These are phyloP conservation scores for Tricholoma matsutake DNA, from an alignment of 768 basidiomycete species.

Conservation along the genomic window DNA sequence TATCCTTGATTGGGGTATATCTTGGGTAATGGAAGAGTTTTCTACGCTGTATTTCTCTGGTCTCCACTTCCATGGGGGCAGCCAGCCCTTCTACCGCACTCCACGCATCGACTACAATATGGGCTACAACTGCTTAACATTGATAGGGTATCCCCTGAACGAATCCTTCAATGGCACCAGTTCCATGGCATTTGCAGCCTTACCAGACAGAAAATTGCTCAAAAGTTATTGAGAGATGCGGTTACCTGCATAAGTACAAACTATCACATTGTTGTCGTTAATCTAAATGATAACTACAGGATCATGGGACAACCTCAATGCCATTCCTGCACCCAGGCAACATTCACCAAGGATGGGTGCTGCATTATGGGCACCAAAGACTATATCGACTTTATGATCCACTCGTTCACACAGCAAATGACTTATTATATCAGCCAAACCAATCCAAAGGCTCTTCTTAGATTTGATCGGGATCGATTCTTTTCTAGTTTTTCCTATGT, in stretches of 20 bases:
- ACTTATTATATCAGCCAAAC: slow-evolving; percentile 1
- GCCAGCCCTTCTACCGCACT: background rate
- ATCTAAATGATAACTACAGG: background rate
- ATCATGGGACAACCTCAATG: background rate
- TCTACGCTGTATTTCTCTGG: background rate
- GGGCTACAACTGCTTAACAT: background rate
- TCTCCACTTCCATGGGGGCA: background rate
- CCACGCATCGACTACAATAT: background rate
- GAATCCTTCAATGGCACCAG: background rate
- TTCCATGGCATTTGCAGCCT: background rate
- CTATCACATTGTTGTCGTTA: background rate
- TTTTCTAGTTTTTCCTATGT: background rate
- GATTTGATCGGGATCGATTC: background rate
- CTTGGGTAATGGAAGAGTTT: background rate
- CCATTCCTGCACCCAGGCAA: background rate
- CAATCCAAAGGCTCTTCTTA: background rate
- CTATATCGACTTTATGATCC: background rate
- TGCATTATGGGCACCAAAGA: background rate
- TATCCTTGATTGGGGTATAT: background rate
- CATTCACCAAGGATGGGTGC: background rate
- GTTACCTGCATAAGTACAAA: background rate
- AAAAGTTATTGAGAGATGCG: background rate
- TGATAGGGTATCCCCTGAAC: background rate
- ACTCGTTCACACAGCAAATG: background rate
- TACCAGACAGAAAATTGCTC: background rate